Evolutionary conservation across 352 stramenopile species (phyloP).

Genomic region (Paralagenidium karlingii): DNA sequence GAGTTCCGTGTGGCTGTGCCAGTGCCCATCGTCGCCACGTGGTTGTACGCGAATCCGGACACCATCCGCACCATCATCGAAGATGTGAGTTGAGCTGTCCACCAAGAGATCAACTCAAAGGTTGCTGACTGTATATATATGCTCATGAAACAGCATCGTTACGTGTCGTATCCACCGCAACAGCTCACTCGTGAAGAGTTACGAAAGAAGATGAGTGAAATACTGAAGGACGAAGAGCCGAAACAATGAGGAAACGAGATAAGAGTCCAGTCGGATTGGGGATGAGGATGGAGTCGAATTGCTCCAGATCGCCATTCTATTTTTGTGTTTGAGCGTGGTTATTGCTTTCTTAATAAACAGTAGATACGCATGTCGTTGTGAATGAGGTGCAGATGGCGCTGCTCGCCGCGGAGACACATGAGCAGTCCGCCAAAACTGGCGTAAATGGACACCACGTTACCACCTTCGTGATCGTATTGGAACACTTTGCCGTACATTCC

Average conservation of each 20-base stretch:
- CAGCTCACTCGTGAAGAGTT: conserved; percentile 62
- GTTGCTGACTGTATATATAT: conserved; percentile 1
- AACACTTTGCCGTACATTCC: conserved; percentile 98
- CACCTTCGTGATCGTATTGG: conserved; percentile 93
- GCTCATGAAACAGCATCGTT: conserved; percentile 41
- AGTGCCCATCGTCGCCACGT: conserved; percentile 70
- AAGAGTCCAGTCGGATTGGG: not conserved
- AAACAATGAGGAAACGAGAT: conserved; percentile 1
- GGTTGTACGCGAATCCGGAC: conserved; percentile 76
- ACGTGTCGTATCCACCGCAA: conserved; percentile 77
- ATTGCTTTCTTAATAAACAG: conserved; percentile 83
- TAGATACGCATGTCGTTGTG: conserved; percentile 96
- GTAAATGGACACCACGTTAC: conserved; percentile 89
- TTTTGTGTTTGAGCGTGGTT: conserved; percentile 7
- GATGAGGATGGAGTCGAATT: not conserved
- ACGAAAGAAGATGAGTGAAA: conserved; percentile 57
- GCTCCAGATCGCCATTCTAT: not conserved
- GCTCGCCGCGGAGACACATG: conserved; percentile 95
- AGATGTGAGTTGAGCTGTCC: conserved; percentile 15
- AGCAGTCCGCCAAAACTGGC: conserved; percentile 95
- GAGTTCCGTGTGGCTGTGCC: too few relatives aligned
- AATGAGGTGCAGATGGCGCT: conserved; percentile 94
- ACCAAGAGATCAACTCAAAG: not conserved
- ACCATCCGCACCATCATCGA: conserved; percentile 72
- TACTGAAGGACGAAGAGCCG: conserved; percentile 45